phyloP scores from a whole-genome alignment of 2,329 filamentous ascomycete species.

The Hypoxylon sp. region DNA sequence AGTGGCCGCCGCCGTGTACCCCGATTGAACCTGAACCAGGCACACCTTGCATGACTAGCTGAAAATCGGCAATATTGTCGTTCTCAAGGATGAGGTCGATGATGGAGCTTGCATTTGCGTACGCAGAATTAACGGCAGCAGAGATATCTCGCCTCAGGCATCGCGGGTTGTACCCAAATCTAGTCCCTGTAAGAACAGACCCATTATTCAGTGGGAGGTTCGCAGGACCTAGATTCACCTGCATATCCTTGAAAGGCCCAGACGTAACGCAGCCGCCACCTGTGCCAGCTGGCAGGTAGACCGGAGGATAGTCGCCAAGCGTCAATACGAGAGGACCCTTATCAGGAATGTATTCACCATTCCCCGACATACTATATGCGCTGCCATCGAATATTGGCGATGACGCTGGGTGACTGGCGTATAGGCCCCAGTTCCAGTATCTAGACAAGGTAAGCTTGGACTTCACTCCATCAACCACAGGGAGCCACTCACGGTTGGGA shows the following conservation, averaged over 20 bases:
- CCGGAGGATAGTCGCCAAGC: constrained; percentile 21
- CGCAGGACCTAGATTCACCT: constrained; percentile 53
- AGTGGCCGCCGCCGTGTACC: constrained; percentile 51
- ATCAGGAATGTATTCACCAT: constrained; percentile 52
- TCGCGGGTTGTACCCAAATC: constrained; percentile 55
- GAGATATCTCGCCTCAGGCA: constrained; percentile 53
- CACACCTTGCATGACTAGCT: constrained; percentile 56
- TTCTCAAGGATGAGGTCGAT: constrained; percentile 36
- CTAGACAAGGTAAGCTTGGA: constrained; percentile 40
- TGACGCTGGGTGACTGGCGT: constrained; percentile 56
- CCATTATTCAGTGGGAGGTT: constrained; percentile 44
- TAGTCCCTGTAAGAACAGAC: constrained; percentile 30
- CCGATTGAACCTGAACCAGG: constrained; percentile 49
- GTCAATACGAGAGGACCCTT: constrained; percentile 37
- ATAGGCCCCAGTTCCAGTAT: constrained; percentile 61
- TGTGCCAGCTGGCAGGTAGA: constrained; percentile 58
- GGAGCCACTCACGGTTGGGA: constrained; percentile 43
- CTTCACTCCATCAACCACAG: neutral
- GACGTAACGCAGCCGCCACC: constrained; percentile 66
- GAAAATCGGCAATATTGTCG: constrained; percentile 55
- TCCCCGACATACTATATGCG: constrained; percentile 59
- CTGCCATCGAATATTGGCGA: constrained; percentile 66
- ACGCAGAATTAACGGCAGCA: constrained; percentile 45
- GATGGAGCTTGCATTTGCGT: constrained; percentile 50
- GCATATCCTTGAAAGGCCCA: constrained; percentile 59